Base-by-base conservation (phyloP, 176 grass and related monocot genomes). In the Otatea glauca region DNA sequence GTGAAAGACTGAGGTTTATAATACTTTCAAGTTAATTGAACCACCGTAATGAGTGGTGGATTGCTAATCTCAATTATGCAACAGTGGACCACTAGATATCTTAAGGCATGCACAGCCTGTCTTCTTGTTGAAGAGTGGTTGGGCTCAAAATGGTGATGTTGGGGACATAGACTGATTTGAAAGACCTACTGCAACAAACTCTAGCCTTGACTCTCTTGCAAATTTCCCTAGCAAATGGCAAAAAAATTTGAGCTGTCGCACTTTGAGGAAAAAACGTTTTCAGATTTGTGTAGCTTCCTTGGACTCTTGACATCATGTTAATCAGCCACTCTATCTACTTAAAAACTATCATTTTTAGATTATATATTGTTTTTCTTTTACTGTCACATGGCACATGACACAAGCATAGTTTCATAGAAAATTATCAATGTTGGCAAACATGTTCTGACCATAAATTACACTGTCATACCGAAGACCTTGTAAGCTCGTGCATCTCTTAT, bases 261-360 rank as follows among this genome's bases (percentile, higher is more conserved):
- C 29, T 64, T 84, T 7, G 55, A 58, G 55, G 9, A 43, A 68
- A 76, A 29, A 51, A 42, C 55, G 5, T 41, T 23, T 70, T 70
- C 32, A 70, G 58, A n/a, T 76, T 76, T 75, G 68, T 84, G n/a
- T 58, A 74, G 58, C 50, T 72, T 76, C 55, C 12, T 70, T 62
- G 66, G 69, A 82, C 32, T 74, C 77, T 76, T 65, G 27, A 47
- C 69, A 27, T 77, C 72, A 67, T 39, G 43, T 70, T 47, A 56
- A 59, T 84, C 66, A 77, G 45, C 59, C 43, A 70, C 35, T 68
- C 15, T 4, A 55, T 69, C 39, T 60, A 41, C 64, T 23, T 18
- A 25, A 49, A 65, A 88, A 88, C 58, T 69, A 45, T 14, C 21
- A 14, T 24, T 77, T 76, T 42, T 7, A 59, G 10, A 76, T 60